These are phyloP conservation scores for Pascua sp. DNA, from an alignment of 1,284 basidiomycete species.

Conservation along the genomic window DNA sequence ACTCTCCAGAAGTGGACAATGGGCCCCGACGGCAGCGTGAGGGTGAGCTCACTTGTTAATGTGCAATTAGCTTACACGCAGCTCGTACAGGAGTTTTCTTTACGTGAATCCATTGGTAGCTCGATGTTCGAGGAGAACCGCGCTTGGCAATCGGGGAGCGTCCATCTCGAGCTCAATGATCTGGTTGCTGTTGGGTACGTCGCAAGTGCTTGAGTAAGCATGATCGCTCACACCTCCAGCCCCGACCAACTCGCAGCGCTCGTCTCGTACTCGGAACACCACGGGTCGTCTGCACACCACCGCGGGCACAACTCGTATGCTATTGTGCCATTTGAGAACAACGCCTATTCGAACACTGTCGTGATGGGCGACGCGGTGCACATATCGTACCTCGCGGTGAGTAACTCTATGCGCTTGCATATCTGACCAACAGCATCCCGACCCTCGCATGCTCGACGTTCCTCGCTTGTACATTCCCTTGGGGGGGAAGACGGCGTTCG, in stretches of 20 bases:
- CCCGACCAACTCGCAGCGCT: constrained; percentile 35
- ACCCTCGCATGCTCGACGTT: constrained; percentile 46
- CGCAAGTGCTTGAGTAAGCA: not conserved
- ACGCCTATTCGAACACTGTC: constrained; percentile 23
- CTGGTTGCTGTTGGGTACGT: constrained; percentile 30
- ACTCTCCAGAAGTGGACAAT: constrained; percentile 43
- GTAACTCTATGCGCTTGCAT: not conserved
- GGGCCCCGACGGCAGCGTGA: constrained; percentile 25
- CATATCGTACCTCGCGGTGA: constrained; percentile 38
- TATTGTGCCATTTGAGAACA: constrained; percentile 31
- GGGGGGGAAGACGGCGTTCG: constrained; percentile 41
- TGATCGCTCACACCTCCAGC: not conserved
- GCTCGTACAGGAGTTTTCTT: constrained; percentile 37
- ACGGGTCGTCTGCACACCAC: constrained; percentile 19
- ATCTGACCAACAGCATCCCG: constrained; percentile 30
- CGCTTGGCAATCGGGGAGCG: constrained; percentile 23
- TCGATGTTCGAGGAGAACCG: constrained; percentile 27
- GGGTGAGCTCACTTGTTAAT: constrained; percentile 20
- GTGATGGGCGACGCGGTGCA: constrained; percentile 27
- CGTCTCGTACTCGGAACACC: constrained; percentile 34
- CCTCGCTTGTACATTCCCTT: constrained; percentile 42
- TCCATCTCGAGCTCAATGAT: constrained; percentile 39
- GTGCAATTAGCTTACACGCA: constrained; percentile 4
- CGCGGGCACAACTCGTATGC: constrained; percentile 29
- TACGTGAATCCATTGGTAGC: constrained; percentile 31